Conservation (phyloP, 345 rosid species). For the Hibiscus syriacus region DNA sequence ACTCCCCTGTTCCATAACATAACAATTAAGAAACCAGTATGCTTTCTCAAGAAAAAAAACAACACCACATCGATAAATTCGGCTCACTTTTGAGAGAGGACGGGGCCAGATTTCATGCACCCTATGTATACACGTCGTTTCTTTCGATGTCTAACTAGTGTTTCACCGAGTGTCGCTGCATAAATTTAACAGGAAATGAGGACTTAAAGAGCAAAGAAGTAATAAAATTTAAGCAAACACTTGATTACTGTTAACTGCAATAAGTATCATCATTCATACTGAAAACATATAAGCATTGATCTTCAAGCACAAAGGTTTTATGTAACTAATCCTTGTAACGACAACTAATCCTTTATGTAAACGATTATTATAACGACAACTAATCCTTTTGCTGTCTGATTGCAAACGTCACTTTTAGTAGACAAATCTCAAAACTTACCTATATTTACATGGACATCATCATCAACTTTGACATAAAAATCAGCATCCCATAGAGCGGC, state of each 20-base stretch:
- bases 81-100: conserved; percentile 77
- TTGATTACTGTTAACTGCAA: not conserved
- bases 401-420: not conserved
- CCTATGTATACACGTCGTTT: conserved; percentile 77
- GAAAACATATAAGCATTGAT: not conserved
- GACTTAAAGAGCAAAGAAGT: not conserved
- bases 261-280: not conserved
- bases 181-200: conserved; percentile 7
- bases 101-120: conserved; percentile 98
- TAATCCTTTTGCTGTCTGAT: not conserved
- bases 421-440: conserved; percentile 31
- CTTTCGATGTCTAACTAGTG: conserved; percentile 68
- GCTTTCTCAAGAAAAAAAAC: not conserved
- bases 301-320: not conserved
- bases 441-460: conserved; percentile 96
- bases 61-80: not conserved
- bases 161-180: conserved; percentile 90
- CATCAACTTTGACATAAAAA: conserved; percentile 95
- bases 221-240: not conserved
- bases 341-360: not conserved
- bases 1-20: conserved; percentile 61
- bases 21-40: not conserved
- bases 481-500: conserved; percentile 88
- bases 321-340: not conserved
- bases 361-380: not conserved